Base-by-base conservation (phyloP, 805 yeast species). In the Metschnikowia vanudenii region DNA sequence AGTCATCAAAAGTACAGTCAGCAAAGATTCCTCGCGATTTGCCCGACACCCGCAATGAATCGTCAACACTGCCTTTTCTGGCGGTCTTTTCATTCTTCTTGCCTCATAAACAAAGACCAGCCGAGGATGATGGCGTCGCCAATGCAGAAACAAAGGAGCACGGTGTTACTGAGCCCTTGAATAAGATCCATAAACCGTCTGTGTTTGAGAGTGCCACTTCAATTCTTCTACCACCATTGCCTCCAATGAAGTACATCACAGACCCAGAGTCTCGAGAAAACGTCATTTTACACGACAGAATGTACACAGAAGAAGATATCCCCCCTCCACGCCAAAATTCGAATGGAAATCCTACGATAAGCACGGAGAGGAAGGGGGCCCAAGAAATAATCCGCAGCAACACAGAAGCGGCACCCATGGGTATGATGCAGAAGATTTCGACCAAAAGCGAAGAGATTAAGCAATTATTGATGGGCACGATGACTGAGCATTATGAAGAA, bases 261-360 rank as follows among this genome's bases (percentile, higher is more conserved):
- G 80, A 88, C 54, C 97, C 97, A 0, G 63, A 64, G 0, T 57
- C 75, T 1, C 71, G 98, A 37, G 80, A 80, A 9, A 75, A 79
- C 46, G 79, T 82, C 1, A 85, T 92, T 19, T 69, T 92, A 36
- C 97, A 94, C 60, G 98, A 92, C 60, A 81, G 85, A 54, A 65
- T 85, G 0, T 92, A 92, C 60, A 60, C 65, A 11, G 88, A 81
- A 29, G 59, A 65, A 1, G 90, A 85, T 53, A 67, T 85, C 4
- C 59, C 59, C 2, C 43, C 37, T 17, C 39, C 26, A 19, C 36
- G 43, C 3, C 32, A 19, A 9, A 19, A 17, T 26, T 16, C 24
- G 10, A n/a, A 35, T 12, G 14, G 31, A 6, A 16, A 6, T 6
- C 16, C 17, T 10, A 28, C 14, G 11, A 39, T 35, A 14, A 41